phyloP scores from a whole-genome alignment of 2,329 filamentous ascomycete species.

The Hymenoscyphus linearis region DNA sequence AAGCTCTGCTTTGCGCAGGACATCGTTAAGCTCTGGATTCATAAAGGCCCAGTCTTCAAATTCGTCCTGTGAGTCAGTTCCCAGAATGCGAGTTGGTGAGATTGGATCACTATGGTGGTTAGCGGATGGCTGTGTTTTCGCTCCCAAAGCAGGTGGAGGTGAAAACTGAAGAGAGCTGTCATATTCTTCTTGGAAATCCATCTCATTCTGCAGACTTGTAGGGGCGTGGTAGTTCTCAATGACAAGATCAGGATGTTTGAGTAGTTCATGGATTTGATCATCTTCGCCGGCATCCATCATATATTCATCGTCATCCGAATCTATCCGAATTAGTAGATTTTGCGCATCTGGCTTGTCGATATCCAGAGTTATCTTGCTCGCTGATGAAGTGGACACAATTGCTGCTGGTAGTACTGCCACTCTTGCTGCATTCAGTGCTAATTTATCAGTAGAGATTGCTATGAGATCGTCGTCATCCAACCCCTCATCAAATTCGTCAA shows the following conservation, averaged over 20 bases:
- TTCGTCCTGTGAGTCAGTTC: background rate
- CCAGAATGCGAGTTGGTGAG: conserved; percentile 1
- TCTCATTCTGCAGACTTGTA: conserved; percentile 16
- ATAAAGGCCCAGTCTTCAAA: conserved; percentile 27
- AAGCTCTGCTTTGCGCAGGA: background rate
- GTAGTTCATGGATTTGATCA: conserved; percentile 23
- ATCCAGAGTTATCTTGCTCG: no score
- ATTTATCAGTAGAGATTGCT: conserved; percentile 11
- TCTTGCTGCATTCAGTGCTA: conserved; percentile 1
- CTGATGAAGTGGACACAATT: background rate
- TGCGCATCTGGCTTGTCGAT: background rate
- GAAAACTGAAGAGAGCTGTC: conserved; percentile 28
- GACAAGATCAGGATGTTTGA: conserved; percentile 9
- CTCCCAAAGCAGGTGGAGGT: conserved; percentile 13
- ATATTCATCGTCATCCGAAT: conserved; percentile 1
- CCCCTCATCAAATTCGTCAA: conserved; percentile 25
- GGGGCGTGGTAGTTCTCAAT: conserved; percentile 20
- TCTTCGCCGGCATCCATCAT: conserved; percentile 16
- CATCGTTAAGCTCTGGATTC: conserved; percentile 3
- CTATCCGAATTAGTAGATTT: background rate
- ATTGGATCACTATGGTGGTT: conserved; percentile 11
- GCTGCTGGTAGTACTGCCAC: background rate
- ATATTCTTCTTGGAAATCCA: conserved; percentile 22
- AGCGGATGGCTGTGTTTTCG: conserved; percentile 7
- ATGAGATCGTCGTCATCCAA: conserved; percentile 26